These are phyloP conservation scores for Mycena metata DNA, from an alignment of 768 basidiomycete genomes.

Conservation along the genomic window DNA sequence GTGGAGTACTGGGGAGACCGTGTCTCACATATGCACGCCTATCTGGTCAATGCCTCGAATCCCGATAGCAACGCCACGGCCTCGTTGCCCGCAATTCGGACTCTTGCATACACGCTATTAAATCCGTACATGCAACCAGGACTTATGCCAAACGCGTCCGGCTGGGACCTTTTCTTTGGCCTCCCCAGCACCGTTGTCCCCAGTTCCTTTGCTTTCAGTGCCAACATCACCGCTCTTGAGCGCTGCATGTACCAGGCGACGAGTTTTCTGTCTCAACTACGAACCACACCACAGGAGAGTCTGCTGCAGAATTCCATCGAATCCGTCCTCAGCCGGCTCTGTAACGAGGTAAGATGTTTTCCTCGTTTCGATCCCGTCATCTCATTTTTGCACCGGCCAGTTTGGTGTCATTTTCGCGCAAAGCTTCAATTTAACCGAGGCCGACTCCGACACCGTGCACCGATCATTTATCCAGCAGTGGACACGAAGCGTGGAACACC, in stretches of 20 bases:
- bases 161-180: slow-evolving; percentile 39
- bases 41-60: slow-evolving; percentile 34
- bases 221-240: slow-evolving; percentile 34
- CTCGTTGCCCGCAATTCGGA: slow-evolving; percentile 32
- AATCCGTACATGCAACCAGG: slow-evolving; percentile 41
- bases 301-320: slow-evolving; percentile 35
- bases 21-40: slow-evolving; percentile 36
- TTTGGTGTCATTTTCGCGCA: slow-evolving; percentile 40
- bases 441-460: not conserved
- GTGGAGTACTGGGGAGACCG: slow-evolving; percentile 40
- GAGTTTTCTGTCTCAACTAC: slow-evolving; percentile 32
- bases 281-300: slow-evolving; percentile 36
- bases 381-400: slow-evolving; percentile 6
- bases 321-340: slow-evolving; percentile 36
- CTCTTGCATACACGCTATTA: slow-evolving; percentile 36
- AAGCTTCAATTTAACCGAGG: slow-evolving; percentile 30
- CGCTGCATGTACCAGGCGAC: slow-evolving; percentile 38
- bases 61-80: slow-evolving; percentile 30
- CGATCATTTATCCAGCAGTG: slow-evolving; percentile 23
- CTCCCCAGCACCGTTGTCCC: not conserved
- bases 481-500: slow-evolving; percentile 21
- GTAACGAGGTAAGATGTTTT: slow-evolving; percentile 30
- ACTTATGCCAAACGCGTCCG: slow-evolving; percentile 37
- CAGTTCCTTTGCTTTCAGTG: no score
- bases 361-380: not conserved